These are phyloP conservation scores for Rubia tinctorum DNA, from an alignment of 305 asterid genomes.

Conservation along the genomic window DNA sequence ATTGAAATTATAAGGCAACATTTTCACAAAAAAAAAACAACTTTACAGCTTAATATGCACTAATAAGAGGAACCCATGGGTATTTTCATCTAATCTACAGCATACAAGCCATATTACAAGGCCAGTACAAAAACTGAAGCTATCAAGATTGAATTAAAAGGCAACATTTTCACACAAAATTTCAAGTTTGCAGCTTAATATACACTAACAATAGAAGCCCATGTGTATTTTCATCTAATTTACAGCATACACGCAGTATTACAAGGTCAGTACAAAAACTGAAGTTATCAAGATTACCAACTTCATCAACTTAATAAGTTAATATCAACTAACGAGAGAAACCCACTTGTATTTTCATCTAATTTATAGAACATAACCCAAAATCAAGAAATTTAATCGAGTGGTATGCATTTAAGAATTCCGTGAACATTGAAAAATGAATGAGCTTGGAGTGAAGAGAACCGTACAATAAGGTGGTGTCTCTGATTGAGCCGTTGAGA, in stretches of 20 bases:
- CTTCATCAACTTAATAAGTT: neutral
- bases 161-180: neutral
- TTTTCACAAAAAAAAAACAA: neutral
- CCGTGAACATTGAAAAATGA: neutral
- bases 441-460: slow-evolving; percentile 10
- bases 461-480: slow-evolving; percentile 70
- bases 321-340: neutral
- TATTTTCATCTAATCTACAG: too few relatives aligned
- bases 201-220: neutral
- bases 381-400: neutral
- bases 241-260: neutral
- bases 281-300: neutral
- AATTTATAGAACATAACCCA: neutral
- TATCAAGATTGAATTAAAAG: neutral
- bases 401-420: neutral
- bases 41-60: neutral
- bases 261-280: neutral
- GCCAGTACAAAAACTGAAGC: neutral
- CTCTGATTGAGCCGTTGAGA: slow-evolving; percentile 91
- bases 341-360: neutral
- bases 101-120: too few relatives aligned
- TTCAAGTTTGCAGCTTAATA: neutral
- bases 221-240: neutral
- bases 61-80: neutral
- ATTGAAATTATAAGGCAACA: neutral